A percentile compares a stretch with the other conserved stretches of the same genome.
phyloP scores from a whole-genome alignment of 1,284 basidiomycete genomes.

The Schizophyllum amplum region DNA sequence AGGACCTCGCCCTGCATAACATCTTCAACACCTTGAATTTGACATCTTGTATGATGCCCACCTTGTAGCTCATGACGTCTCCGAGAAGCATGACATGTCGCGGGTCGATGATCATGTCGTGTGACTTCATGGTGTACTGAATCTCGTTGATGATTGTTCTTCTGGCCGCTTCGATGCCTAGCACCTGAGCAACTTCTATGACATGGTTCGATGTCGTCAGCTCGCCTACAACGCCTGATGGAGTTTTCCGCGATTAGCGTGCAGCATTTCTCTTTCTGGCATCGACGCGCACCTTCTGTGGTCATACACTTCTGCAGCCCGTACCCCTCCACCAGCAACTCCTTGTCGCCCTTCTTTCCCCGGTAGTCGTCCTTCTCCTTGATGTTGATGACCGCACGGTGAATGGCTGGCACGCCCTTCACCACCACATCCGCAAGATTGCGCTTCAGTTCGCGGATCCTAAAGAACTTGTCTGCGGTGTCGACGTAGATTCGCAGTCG shows the following conservation, averaged over 20 bases:
- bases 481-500: constrained; percentile 85
- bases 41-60: constrained; percentile 16
- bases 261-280: background rate
- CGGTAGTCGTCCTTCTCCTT: constrained; percentile 73
- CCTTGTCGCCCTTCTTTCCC: constrained; percentile 78
- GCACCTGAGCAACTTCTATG: constrained; percentile 89
- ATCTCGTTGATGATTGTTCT: constrained; percentile 96
- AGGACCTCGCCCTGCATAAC: constrained; percentile 84
- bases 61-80: constrained; percentile 99
- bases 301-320: constrained; percentile 98
- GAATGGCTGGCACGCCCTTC: constrained; percentile 84
- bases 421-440: constrained; percentile 79
- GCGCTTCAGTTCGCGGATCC: constrained; percentile 79
- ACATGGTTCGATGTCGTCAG: constrained; percentile 96
- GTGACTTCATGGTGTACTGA: constrained; percentile 93
- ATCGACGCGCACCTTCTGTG: constrained; percentile 70
- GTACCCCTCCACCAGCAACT: constrained; percentile 92
- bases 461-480: constrained; percentile 82
- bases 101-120: constrained; percentile 98
- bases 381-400: constrained; percentile 89
- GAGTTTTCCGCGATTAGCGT: background rate
- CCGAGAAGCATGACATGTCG: constrained; percentile 98
- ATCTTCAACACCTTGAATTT: constrained; percentile 1
- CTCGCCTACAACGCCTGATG: constrained; percentile 86
- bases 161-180: constrained; percentile 97